These are phyloP conservation scores for Fraxinus pennsylvanica DNA, from an alignment of 257 asterid species.

Conservation along the genomic window DNA sequence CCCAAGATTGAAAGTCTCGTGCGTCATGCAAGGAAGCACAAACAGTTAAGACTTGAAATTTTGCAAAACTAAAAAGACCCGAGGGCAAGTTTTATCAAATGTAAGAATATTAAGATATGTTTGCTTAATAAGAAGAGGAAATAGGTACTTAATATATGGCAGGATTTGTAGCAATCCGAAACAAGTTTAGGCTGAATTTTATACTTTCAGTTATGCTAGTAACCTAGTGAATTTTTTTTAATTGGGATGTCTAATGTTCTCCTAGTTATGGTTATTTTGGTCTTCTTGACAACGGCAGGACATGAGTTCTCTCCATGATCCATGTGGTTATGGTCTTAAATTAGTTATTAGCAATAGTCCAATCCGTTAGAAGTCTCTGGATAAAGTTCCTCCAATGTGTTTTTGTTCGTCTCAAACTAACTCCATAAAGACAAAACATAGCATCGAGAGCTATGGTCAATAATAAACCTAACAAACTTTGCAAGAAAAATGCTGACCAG, in stretches of 20 bases:
- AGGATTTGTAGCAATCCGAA: background rate
- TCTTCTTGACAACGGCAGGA: background rate
- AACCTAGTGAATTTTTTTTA: background rate
- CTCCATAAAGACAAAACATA: background rate
- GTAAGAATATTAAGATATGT: background rate
- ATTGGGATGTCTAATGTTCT: background rate
- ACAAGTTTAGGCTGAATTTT: background rate
- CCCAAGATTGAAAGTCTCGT: background rate
- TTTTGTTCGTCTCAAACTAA: constrained; percentile 1
- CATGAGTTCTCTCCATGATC: background rate
- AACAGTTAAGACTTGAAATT: background rate
- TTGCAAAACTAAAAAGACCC: background rate
- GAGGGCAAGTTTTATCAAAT: background rate
- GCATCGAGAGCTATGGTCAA: constrained; percentile 6
- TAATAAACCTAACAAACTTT: background rate
- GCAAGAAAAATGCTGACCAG: background rate
- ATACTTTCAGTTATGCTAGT: background rate
- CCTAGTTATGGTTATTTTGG: background rate
- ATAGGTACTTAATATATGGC: background rate
- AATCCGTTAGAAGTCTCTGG: background rate
- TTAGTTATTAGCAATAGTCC: background rate
- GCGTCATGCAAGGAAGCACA: background rate
- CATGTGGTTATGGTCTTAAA: background rate
- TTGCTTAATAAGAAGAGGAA: background rate
- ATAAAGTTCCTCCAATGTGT: constrained; percentile 4